A percentile compares a stretch with the other conserved stretches of the same genome.
These are phyloP conservation scores for Nicotiana attenuata DNA, from an alignment of 257 asterid genomes.

Conservation along the genomic window DNA sequence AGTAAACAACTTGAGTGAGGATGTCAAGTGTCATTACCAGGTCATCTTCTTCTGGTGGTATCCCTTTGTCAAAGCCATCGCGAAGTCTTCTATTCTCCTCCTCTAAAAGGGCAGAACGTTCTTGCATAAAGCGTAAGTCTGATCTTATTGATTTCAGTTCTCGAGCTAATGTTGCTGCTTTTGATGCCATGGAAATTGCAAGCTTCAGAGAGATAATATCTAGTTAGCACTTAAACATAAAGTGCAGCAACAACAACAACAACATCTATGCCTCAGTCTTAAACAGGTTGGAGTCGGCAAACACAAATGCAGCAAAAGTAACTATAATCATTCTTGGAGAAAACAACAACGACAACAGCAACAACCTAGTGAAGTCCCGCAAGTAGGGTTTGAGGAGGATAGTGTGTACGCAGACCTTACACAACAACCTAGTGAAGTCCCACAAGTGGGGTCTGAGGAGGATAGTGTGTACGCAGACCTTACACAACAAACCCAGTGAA, in stretches of 20 bases:
- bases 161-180: constrained; percentile 69
- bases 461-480: too few species aligned
- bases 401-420: too few species aligned
- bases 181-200: constrained; percentile 91
- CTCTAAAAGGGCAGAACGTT: constrained; percentile 63
- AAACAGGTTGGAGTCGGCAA: too few species aligned
- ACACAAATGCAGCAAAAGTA: neutral
- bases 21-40: constrained; percentile 36
- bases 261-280: neutral
- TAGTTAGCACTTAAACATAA: neutral
- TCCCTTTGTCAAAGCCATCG: constrained; percentile 42
- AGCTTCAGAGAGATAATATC: constrained; percentile 30
- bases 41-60: constrained; percentile 83
- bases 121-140: constrained; percentile 72
- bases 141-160: constrained; percentile 72
- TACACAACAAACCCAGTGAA: too few species aligned
- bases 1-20: neutral
- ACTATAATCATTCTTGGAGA: neutral
- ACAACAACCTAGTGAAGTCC: too few species aligned
- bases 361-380: too few species aligned
- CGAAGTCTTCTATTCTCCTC: constrained; percentile 86
- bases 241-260: too few species aligned
- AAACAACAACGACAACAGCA: too few species aligned
- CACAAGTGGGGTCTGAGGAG: too few species aligned
- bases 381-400: too few species aligned